phyloP scores from a whole-genome alignment of 768 basidiomycete genomes.

The Termitomyces titanicus region DNA sequence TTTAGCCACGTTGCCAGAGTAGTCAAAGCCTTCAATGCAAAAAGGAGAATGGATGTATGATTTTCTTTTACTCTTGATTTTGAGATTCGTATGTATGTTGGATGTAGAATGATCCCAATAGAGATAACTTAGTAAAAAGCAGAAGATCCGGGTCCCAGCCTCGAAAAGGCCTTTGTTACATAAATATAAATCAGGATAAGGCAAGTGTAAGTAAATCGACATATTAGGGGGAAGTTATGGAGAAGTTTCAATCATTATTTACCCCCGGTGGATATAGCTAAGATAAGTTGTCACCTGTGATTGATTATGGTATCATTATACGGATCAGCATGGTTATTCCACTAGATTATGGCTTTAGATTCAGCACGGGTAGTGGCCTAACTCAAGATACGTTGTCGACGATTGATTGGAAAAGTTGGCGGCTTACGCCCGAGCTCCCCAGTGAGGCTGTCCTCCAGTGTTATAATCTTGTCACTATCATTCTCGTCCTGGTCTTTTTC shows the following conservation, averaged over 20 bases:
- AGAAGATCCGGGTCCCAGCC: not conserved
- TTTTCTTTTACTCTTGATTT: not conserved
- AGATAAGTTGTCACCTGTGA: too few species aligned
- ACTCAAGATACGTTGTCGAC: slow-evolving; percentile 56
- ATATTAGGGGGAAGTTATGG: not conserved
- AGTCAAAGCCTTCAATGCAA: slow-evolving; percentile 73
- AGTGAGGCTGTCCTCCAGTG: slow-evolving; percentile 17
- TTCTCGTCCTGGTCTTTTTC: slow-evolving; percentile 27
- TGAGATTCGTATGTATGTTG: slow-evolving; percentile 11
- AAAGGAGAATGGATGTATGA: slow-evolving; percentile 62
- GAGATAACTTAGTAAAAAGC: not conserved
- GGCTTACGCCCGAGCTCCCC: slow-evolving; percentile 25
- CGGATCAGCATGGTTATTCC: slow-evolving; percentile 37
- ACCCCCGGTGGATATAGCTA: too few species aligned
- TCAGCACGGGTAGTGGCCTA: slow-evolving; percentile 42
- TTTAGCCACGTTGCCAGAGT: slow-evolving; percentile 73
- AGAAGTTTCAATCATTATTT: too few species aligned
- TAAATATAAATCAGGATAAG: not conserved
- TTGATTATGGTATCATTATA: slow-evolving; percentile 5
- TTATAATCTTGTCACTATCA: slow-evolving; percentile 16
- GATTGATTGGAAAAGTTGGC: slow-evolving; percentile 28
- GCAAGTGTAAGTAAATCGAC: not conserved
- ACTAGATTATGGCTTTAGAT: slow-evolving; percentile 28
- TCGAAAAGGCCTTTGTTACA: not conserved
- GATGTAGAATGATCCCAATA: slow-evolving; percentile 13